Conservation (phyloP, 345 rosid genomes). For the Aquilaria malaccensis region DNA sequence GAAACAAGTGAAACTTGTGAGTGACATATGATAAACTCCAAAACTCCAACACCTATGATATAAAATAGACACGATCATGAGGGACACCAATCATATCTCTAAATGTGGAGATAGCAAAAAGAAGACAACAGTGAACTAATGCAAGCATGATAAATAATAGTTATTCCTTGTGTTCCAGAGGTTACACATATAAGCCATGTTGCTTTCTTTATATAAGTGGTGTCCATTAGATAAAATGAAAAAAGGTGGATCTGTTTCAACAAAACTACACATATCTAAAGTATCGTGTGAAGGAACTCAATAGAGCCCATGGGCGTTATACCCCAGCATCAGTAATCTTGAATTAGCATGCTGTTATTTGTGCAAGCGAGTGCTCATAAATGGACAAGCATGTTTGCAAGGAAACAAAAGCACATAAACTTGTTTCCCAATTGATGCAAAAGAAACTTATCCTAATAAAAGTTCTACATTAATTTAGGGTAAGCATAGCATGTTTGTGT, state of each 20-base stretch:
- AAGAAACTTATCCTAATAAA: too few relatives aligned
- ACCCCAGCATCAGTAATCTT: conserved; percentile 55
- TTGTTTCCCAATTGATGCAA: too few relatives aligned
- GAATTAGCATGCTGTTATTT: conserved; percentile 4
- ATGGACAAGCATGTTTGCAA: too few relatives aligned
- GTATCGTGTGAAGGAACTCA: conserved; percentile 98
- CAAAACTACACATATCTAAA: conserved; percentile 48
- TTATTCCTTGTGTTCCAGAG: background rate
- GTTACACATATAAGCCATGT: background rate
- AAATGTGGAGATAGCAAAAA: background rate
- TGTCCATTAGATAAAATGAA: background rate
- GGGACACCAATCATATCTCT: background rate
- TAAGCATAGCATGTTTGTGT: too few relatives aligned
- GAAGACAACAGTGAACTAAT: background rate
- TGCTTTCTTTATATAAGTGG: background rate
- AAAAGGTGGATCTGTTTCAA: background rate
- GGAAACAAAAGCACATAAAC: too few relatives aligned
- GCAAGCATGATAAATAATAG: too few relatives aligned
- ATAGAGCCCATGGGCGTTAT: conserved; percentile 93
- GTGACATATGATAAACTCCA: conserved; percentile 81
- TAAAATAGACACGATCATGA: conserved; percentile 6
- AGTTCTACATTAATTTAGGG: too few relatives aligned
- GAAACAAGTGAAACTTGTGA: conserved; percentile 84
- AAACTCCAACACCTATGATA: conserved; percentile 79
- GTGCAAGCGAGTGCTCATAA: background rate